These are phyloP conservation scores for Ustilago loliicola DNA, from an alignment of 1,284 basidiomycete species.

Conservation along the genomic window DNA sequence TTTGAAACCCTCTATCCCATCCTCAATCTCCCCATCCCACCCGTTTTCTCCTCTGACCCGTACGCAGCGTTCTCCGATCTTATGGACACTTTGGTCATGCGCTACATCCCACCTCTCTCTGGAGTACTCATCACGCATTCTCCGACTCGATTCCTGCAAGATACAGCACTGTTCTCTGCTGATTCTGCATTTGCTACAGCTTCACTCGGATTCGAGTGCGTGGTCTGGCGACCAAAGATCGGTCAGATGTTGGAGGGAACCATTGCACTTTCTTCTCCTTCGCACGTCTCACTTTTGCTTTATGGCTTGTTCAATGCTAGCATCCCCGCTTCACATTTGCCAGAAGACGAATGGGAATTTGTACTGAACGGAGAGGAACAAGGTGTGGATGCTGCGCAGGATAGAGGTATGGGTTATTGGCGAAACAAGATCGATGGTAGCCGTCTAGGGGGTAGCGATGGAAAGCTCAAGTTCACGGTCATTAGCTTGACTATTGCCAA, in stretches of 20 bases:
- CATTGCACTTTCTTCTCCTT: conserved; percentile 90
- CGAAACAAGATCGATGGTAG: conserved; percentile 80
- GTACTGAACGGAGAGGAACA: conserved; percentile 76
- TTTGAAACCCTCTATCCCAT: conserved; percentile 58
- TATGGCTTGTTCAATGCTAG: conserved; percentile 97
- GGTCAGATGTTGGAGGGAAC: conserved; percentile 88
- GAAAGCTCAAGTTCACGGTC: conserved; percentile 86
- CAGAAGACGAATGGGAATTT: conserved; percentile 85
- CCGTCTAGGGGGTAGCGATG: conserved; percentile 79
- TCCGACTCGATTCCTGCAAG: conserved; percentile 79
- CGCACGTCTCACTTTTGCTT: conserved; percentile 91
- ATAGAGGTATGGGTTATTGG: conserved; percentile 79
- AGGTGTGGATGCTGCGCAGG: conserved; percentile 10
- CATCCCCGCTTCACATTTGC: conserved; percentile 90
- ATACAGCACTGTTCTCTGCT: conserved; percentile 79
- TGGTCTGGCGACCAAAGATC: conserved; percentile 88
- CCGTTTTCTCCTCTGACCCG: conserved; percentile 55
- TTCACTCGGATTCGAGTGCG: conserved; percentile 82
- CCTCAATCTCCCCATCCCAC: conserved; percentile 64
- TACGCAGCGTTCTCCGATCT: conserved; percentile 60
- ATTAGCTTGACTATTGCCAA: conserved; percentile 93
- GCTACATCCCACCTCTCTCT: conserved; percentile 84
- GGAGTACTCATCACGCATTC: conserved; percentile 91
- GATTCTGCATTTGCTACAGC: conserved; percentile 90
- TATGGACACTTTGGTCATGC: conserved; percentile 69